Conservation (phyloP, 257 asterid species). For the Linaria vulgaris region DNA sequence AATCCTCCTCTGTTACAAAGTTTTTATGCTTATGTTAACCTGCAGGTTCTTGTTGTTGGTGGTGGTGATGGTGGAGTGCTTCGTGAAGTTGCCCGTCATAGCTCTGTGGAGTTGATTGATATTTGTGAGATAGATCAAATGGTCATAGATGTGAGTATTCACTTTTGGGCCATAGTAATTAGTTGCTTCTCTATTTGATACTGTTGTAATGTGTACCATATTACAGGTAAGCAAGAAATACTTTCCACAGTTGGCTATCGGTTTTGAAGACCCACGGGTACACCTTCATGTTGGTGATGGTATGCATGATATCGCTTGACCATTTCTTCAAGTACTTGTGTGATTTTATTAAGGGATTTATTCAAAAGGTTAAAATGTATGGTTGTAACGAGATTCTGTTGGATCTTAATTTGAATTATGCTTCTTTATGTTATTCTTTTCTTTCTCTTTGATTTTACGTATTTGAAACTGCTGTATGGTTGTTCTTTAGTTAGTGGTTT, state of each 20-base stretch:
- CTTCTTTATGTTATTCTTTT: not conserved
- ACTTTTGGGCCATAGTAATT: constrained; percentile 13
- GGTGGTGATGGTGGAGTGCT: constrained; percentile 99
- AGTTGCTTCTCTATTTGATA: constrained; percentile 3
- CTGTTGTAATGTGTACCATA: constrained; percentile 19
- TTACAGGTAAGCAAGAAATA: constrained; percentile 85
- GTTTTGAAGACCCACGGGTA: constrained; percentile 96
- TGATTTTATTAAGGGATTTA: constrained; percentile 4
- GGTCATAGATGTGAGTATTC: constrained; percentile 87
- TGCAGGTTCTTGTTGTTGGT: constrained; percentile 96
- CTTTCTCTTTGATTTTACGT: not conserved
- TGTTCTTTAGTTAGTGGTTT: not conserved
- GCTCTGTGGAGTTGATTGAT: constrained; percentile 84
- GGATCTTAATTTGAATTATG: not conserved
- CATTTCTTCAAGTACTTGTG: constrained; percentile 13
- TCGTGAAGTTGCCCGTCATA: constrained; percentile 87
- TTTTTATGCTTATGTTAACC: not conserved
- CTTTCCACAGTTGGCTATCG: constrained; percentile 90
- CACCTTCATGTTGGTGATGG: constrained; percentile 96
- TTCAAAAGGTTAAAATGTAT: not conserved
- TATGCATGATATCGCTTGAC: constrained; percentile 30
- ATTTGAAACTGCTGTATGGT: not conserved
- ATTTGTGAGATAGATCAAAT: constrained; percentile 94
- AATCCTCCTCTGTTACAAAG: constrained; percentile 10
- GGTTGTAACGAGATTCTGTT: no score